Evolutionary conservation across 1,284 basidiomycete species (phyloP).

Genomic region (Cutaneotrichosporon cyanovorans): DNA sequence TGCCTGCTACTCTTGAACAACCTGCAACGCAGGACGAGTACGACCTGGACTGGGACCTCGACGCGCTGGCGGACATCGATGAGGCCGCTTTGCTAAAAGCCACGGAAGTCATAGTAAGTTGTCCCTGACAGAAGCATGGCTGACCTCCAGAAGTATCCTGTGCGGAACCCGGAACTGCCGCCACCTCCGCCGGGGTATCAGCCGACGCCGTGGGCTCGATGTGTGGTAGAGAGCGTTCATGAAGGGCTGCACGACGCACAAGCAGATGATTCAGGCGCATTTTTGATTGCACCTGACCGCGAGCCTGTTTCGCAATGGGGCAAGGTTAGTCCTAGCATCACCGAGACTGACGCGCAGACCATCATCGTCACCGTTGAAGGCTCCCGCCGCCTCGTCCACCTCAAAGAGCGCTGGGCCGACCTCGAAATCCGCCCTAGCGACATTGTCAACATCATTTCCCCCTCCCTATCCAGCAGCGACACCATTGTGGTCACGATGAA

Average conservation of each 20-base stretch:
- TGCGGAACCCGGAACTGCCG: slow-evolving; percentile 31
- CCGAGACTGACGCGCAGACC: slow-evolving; percentile 18
- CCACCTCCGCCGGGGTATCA: slow-evolving; percentile 21
- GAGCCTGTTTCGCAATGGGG: slow-evolving; percentile 15
- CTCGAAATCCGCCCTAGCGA: slow-evolving; percentile 54
- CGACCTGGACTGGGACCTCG: slow-evolving; percentile 34
- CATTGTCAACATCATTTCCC: slow-evolving; percentile 61
- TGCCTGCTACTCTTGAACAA: neutral
- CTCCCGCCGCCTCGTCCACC: slow-evolving; percentile 25
- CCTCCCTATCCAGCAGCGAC: slow-evolving; percentile 23
- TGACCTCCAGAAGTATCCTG: slow-evolving; percentile 28
- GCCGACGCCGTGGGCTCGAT: slow-evolving; percentile 34
- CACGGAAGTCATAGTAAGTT: slow-evolving; percentile 11
- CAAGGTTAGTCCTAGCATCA: slow-evolving; percentile 14
- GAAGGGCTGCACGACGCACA: slow-evolving; percentile 16
- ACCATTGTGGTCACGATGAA: slow-evolving; percentile 34
- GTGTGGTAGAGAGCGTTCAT: slow-evolving; percentile 24
- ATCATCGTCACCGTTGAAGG: slow-evolving; percentile 20
- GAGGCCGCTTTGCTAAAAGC: slow-evolving; percentile 19
- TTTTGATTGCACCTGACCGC: no score
- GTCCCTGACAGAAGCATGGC: neutral
- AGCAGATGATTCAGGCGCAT: neutral
- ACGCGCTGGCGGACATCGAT: slow-evolving; percentile 29
- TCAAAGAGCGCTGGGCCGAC: slow-evolving; percentile 42
- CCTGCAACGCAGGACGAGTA: slow-evolving; percentile 20